Base-by-base conservation (phyloP, 2,329 filamentous ascomycete genomes). In the Ascochyta clinopodiicola region DNA sequence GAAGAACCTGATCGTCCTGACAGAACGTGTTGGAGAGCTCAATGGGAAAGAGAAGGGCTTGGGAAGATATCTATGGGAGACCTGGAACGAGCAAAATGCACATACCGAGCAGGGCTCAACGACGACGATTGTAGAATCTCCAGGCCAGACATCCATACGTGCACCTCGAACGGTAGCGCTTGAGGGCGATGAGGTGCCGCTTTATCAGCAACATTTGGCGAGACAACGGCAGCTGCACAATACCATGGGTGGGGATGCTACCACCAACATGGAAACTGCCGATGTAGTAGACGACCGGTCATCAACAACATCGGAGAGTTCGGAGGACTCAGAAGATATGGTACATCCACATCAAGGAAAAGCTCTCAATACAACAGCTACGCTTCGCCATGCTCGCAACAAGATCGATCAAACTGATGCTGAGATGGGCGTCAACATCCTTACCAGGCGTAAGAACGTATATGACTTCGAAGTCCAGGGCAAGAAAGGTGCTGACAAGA, bases 161-260 rank as follows among this genome's bases (percentile, higher is more conserved):
- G 57, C 62, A 37, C 45, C 65, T 6, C 81, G 85, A 65, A 84
- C 86, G 45, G 81, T 87, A 44, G 82, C 88, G 2, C 78, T 96
- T 1, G 87, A 90, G 69, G 87, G 88, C 1, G 87, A 89, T 36
- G 94, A 98, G 66, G 82, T 95, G 12, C 78, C 84, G 13, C 79
- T 92, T 2, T 98, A 99, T 70, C 92, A 98, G 68, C 92, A 97
- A 70, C 97, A 92, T 82, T 83, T 96, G 9, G 92, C 92, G 0
- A 92, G 91, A 4, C 91, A 96, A 74, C 85, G 91, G 27, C 92
- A 96, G 70, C 81, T 96, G 7, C 90, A 96, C 68, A 90, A 90
- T 39, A 93, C 91, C 0, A 81, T 92, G 19, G 89, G 93, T 67
- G 82, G 84, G 6, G 85, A 88, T 51, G 61, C 63, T 17, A 85